phyloP scores from a whole-genome alignment of 2,329 filamentous ascomycete species.

The Ophiobolus disseminans region DNA sequence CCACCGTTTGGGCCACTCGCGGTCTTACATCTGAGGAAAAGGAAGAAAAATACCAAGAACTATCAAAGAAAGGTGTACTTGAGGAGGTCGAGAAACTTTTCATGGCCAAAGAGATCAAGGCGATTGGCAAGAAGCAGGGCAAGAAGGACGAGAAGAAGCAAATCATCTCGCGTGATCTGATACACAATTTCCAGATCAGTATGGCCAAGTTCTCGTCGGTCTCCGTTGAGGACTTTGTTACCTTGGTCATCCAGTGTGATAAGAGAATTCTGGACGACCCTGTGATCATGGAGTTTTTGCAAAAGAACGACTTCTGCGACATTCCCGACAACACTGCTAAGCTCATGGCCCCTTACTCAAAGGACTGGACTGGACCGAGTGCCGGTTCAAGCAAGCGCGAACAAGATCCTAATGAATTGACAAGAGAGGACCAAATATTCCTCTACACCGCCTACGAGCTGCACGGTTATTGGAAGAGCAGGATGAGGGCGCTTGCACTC shows the following conservation, averaged over 20 bases:
- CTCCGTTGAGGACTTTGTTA: conserved; percentile 82
- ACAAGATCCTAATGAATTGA: conserved; percentile 85
- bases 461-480: conserved; percentile 97
- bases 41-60: conserved; percentile 93
- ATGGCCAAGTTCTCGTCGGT: conserved; percentile 90
- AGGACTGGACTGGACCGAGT: conserved; percentile 92
- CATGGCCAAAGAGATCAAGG: conserved; percentile 95
- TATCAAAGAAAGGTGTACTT: conserved; percentile 91
- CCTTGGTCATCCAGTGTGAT: conserved; percentile 96
- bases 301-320: conserved; percentile 89
- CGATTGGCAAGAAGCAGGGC: conserved; percentile 72
- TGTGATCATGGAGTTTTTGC: conserved; percentile 96
- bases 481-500: conserved; percentile 88
- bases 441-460: conserved; percentile 91
- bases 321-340: conserved; percentile 91
- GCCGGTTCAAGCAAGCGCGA: conserved; percentile 80
- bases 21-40: conserved; percentile 84
- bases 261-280: conserved; percentile 83
- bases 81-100: conserved; percentile 98
- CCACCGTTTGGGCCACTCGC: conserved; percentile 91
- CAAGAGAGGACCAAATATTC: conserved; percentile 94
- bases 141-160: conserved; percentile 97
- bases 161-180: conserved; percentile 86
- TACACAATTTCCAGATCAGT: conserved; percentile 68
- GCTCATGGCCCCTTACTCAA: conserved; percentile 92